A percentile compares a stretch with the other conserved stretches of the same genome.
phyloP scores from a whole-genome alignment of 495 filamentous ascomycete genomes.

The Aspergillus incahuasiensis region DNA sequence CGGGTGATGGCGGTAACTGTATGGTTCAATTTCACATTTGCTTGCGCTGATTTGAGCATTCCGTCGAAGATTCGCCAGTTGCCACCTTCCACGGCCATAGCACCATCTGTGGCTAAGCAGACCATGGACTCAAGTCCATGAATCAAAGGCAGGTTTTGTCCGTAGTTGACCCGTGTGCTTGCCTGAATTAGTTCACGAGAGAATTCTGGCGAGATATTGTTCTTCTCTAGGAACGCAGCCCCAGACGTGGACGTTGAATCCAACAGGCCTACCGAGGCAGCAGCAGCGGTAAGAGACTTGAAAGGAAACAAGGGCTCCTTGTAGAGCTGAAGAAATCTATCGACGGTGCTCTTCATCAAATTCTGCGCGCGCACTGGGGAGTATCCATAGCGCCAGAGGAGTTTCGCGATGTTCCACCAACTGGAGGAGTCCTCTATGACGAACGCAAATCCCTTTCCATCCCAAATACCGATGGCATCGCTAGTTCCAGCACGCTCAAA shows the following conservation, averaged over 20 bases:
- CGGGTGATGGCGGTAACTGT: slow-evolving; percentile 58
- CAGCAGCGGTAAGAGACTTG: slow-evolving; percentile 61
- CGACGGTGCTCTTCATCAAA: slow-evolving; percentile 66
- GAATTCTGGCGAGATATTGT: slow-evolving; percentile 62
- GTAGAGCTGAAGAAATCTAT: slow-evolving; percentile 77
- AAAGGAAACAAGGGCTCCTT: slow-evolving; percentile 81
- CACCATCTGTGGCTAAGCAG: slow-evolving; percentile 84
- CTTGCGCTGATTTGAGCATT: slow-evolving; percentile 64
- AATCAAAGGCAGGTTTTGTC: slow-evolving; percentile 75
- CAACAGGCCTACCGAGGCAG: slow-evolving; percentile 60
- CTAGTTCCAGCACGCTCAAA: slow-evolving; percentile 31
- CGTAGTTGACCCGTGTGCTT: slow-evolving; percentile 92
- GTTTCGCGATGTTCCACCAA: slow-evolving; percentile 77
- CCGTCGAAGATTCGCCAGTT: slow-evolving; percentile 93
- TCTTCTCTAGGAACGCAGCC: slow-evolving; percentile 60
- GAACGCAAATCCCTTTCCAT: slow-evolving; percentile 75
- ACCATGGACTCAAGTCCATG: slow-evolving; percentile 93
- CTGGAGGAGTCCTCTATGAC: slow-evolving; percentile 49
- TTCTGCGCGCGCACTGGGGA: slow-evolving; percentile 69
- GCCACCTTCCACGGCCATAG: slow-evolving; percentile 72
- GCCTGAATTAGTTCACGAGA: slow-evolving; percentile 85
- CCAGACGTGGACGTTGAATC: slow-evolving; percentile 65
- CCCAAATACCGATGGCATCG: slow-evolving; percentile 71
- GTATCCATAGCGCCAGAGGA: slow-evolving; percentile 81
- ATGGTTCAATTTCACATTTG: slow-evolving; percentile 62